These are phyloP conservation scores for Nicotiana tomentosiformis DNA, from an alignment of 257 asterid genomes.

Conservation along the genomic window DNA sequence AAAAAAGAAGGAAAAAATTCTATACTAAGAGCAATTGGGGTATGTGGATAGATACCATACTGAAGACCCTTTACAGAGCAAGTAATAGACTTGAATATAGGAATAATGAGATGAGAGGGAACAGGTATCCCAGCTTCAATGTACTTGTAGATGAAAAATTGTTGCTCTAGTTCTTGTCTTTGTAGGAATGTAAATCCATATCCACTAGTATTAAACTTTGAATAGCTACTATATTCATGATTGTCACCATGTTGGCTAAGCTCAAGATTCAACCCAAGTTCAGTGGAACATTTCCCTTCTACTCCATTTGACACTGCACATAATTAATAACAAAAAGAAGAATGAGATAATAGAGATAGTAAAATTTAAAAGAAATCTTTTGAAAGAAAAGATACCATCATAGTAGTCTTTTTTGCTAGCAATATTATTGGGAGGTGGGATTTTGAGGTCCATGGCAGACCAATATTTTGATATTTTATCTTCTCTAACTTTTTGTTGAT, in stretches of 20 bases:
- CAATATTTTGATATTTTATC: not conserved
- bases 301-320: not conserved
- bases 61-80: not conserved
- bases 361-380: not conserved
- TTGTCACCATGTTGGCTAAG: not conserved
- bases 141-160: constrained; percentile 15
- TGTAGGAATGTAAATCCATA: constrained; percentile 21
- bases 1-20: not conserved
- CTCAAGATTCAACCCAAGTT: not conserved
- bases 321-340: not conserved
- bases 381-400: not conserved
- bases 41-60: not conserved
- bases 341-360: not conserved
- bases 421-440: not conserved
- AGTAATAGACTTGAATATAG: constrained; percentile 20
- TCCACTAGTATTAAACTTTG: not conserved
- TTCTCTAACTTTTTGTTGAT: not conserved
- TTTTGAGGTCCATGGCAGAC: not conserved
- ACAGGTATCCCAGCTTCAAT: constrained; percentile 18
- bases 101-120: constrained; percentile 20
- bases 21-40: not conserved
- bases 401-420: not conserved
- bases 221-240: not conserved
- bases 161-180: constrained; percentile 19
- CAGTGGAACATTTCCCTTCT: not conserved